phyloP scores from a whole-genome alignment of 768 basidiomycete species.

The Russula sp. region DNA sequence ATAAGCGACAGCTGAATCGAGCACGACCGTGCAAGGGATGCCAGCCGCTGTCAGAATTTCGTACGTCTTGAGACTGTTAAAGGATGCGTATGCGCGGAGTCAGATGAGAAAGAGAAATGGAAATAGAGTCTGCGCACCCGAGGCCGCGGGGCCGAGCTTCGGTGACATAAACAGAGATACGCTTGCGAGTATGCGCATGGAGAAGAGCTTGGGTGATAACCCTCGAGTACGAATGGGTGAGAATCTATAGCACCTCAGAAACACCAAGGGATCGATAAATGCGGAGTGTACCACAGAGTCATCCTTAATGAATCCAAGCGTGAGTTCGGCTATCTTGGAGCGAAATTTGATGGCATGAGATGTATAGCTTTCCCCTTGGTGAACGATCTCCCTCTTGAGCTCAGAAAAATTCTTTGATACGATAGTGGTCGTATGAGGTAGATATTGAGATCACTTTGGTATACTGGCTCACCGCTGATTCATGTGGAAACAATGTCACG shows the following conservation, averaged over 20 bases:
- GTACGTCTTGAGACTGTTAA: conserved; percentile 78
- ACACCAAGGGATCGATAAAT: conserved; percentile 16
- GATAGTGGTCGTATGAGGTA: conserved; percentile 7
- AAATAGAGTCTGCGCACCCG: conserved; percentile 46
- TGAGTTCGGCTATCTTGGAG: conserved; percentile 79
- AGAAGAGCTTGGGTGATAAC: conserved; percentile 92
- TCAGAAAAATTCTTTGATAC: conserved; percentile 64
- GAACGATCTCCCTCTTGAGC: conserved; percentile 75
- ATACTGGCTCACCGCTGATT: conserved; percentile 54
- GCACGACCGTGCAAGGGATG: conserved; percentile 88
- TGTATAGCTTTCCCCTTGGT: conserved; percentile 73
- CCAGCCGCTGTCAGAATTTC: conserved; percentile 81
- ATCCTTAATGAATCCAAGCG: conserved; percentile 91
- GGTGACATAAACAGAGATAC: conserved; percentile 96
- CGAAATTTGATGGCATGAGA: conserved; percentile 78
- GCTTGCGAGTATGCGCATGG: conserved; percentile 82
- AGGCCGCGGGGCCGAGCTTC: conserved; percentile 87
- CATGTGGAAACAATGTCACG: conserved; percentile 77
- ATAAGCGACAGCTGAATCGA: conserved; percentile 96
- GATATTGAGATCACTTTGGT: conserved; percentile 18
- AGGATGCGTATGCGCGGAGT: conserved; percentile 1
- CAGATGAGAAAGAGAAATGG: conserved; percentile 11
- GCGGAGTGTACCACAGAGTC: conserved; percentile 64
- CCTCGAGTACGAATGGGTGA: conserved; percentile 95
- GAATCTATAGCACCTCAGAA: conserved; percentile 50